Evolutionary conservation across 768 basidiomycete genomes (phyloP), one percentile per base, ranked within the genome.

Genomic region (Amanita jacksonii): DNA sequence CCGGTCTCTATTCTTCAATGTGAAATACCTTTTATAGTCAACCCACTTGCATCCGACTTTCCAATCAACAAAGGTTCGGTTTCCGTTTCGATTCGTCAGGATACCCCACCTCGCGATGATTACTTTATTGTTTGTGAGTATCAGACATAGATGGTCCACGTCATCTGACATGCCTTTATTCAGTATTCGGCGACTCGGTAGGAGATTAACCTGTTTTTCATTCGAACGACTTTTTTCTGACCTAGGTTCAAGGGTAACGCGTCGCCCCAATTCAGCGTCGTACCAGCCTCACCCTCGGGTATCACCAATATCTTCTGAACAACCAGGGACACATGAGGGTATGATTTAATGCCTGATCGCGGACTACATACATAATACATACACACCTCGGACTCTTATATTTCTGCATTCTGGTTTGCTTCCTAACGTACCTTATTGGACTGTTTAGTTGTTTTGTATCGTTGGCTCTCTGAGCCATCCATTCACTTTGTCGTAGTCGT

Each of bases 111-210:
- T 6, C 56, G 56, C 23, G 39, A 53, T 32, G 52, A 59, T 45
- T 59, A 59, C 38, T 55, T 59, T 15, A 42, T 59, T 38, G 57
- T 59, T 38, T 31, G 57, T 59, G 41, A 53, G 57, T 57, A 20
- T 19, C 13, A 24, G n/a, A n/a, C n/a, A n/a, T n/a, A n/a, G n/a
- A n/a, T n/a, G n/a, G n/a, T n/a, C n/a, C n/a, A n/a, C n/a, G n/a
- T n/a, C n/a, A n/a, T n/a, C n/a, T n/a, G n/a, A n/a, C n/a, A n/a
- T 42, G 49, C 25, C 8, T 46, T 15, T n/a, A 49, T 34, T 43
- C 51, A 49, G 57, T 63, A 5, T 57, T 63, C 31, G 62, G 62
- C 24, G 62, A 63, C 44, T 60, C 57, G 43, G 62, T 60, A 49
- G 12, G 51, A 41, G 18, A 23, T 18, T 16, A 3, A 13, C 10